Evolutionary conservation across 441 rosid species (phyloP), one percentile per base, ranked within the genome.

Genomic region (Sinapis alba): DNA sequence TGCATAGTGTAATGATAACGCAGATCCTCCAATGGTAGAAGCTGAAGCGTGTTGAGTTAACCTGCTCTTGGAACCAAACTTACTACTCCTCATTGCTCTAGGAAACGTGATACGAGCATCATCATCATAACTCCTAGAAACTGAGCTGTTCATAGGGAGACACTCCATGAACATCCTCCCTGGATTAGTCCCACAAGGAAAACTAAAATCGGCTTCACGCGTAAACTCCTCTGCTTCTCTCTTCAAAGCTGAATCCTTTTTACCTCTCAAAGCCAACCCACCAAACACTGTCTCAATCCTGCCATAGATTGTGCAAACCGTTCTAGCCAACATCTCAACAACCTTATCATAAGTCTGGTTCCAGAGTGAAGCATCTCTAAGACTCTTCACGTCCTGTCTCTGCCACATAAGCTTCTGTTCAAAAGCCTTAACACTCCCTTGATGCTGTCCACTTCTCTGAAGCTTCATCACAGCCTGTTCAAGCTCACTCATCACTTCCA

Each of bases 321-420:
- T 95, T 81, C 99, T 86, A 0, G 89, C 98, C 80, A 95, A 68
- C 87, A 93, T 75, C 84, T 93, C 97, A n/a, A 95, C 94, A 32
- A 87, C 91, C 78, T 95, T 95, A 80, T 95, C 99, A 76, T 77
- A 90, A 10, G 89, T 89, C 76, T 93, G 97, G 56, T 81, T 91
- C 99, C 99, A 95, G 27, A 95, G 85, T 0, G 98, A 93, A 78
- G 88, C 83, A 57, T 95, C 97, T 81, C 86, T 86, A 38, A 95
- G 90, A 82, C 92, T 93, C 81, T 77, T 86, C 59, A 95, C 97
- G 16, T 95, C 99, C 66, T 95, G 97, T 80, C 76, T 93, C 87
- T 95, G 98, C 98, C 99, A 93, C 79, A 88, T 79, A 78, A 91
- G 75, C 81, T 91, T 95, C 95, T 90, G 98, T 81, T 95, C 95